A percentile compares a stretch with the other conserved stretches of the same genome.
phyloP scores from a whole-genome alignment of 371 early-diverging fungal species.

The Mucor plumbeus region DNA sequence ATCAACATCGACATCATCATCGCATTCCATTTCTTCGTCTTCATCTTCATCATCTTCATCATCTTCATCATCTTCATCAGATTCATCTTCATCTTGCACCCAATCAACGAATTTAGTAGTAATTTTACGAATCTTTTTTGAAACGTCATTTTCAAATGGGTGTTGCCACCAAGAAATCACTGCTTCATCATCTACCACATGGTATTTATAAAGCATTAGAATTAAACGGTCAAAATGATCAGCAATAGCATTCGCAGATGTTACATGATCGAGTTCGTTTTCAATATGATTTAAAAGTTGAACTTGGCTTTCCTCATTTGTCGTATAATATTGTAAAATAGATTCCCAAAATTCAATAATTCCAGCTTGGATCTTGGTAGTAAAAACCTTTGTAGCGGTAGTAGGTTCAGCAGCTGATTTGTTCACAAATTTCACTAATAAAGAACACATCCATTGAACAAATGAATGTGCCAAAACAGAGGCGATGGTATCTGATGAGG shows the following conservation, averaged over 20 bases:
- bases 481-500: slow-evolving; percentile 44
- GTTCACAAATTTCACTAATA: slow-evolving; percentile 1
- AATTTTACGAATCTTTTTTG: slow-evolving; percentile 15
- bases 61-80: slow-evolving; percentile 22
- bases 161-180: slow-evolving; percentile 44
- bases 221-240: slow-evolving; percentile 46
- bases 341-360: slow-evolving; percentile 50
- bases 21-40: slow-evolving; percentile 3
- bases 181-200: slow-evolving; percentile 50
- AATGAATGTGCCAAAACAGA: slow-evolving; percentile 47
- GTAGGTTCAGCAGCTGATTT: slow-evolving; percentile 12
- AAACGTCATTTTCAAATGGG: slow-evolving; percentile 13
- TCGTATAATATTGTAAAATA: slow-evolving; percentile 39
- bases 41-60: slow-evolving; percentile 20
- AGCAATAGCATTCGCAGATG: slow-evolving; percentile 9
- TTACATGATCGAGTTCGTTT: neutral
- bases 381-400: slow-evolving; percentile 18
- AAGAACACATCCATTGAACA: slow-evolving; percentile 40
- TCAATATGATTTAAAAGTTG: slow-evolving; percentile 43
- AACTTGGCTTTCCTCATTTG: slow-evolving; percentile 35
- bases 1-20: neutral
- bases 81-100: slow-evolving; percentile 25
- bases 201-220: slow-evolving; percentile 46
- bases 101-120: slow-evolving; percentile 27
- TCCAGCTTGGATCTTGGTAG: slow-evolving; percentile 32